Percentiles rank a stretch among this genome's conserved stretches.
phyloP scores from a whole-genome alignment of 768 basidiomycete species.

The Termitomyces sp. region DNA sequence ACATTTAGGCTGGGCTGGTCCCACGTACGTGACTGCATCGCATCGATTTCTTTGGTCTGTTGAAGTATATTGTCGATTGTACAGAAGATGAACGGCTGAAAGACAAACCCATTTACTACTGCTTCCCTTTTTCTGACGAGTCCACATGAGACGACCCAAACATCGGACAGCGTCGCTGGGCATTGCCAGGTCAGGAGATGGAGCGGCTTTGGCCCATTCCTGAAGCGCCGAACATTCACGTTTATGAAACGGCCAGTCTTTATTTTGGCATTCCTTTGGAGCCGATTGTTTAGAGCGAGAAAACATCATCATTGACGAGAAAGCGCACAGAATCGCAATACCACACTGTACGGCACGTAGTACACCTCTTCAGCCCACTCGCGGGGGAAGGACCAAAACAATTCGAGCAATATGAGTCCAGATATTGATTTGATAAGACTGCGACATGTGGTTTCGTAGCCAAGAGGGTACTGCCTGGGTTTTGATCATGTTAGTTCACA shows the following conservation, averaged over 20 bases:
- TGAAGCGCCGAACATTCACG: slow-evolving; percentile 73
- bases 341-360: slow-evolving; percentile 62
- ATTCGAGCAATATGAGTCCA: slow-evolving; percentile 66
- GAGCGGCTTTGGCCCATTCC: slow-evolving; percentile 51
- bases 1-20: background rate
- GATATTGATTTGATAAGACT: slow-evolving; percentile 60
- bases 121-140: slow-evolving; percentile 51
- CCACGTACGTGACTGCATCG: slow-evolving; percentile 69
- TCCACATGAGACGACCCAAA: slow-evolving; percentile 75
- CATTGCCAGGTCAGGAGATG: slow-evolving; percentile 43
- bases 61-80: background rate
- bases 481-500: background rate
- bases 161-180: slow-evolving; percentile 82
- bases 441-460: slow-evolving; percentile 57
- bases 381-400: slow-evolving; percentile 49
- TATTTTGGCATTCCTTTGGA: slow-evolving; percentile 62
- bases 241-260: slow-evolving; percentile 76
- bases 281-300: background rate
- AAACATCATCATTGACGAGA: background rate
- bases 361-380: slow-evolving; percentile 63
- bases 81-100: background rate
- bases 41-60: slow-evolving; percentile 62
- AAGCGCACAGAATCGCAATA: slow-evolving; percentile 75
- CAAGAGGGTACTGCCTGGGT: slow-evolving; percentile 60
- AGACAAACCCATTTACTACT: slow-evolving; percentile 57